These are phyloP conservation scores for Pseudocercospora vitis DNA, from an alignment of 2,329 filamentous ascomycete genomes.

Conservation along the genomic window DNA sequence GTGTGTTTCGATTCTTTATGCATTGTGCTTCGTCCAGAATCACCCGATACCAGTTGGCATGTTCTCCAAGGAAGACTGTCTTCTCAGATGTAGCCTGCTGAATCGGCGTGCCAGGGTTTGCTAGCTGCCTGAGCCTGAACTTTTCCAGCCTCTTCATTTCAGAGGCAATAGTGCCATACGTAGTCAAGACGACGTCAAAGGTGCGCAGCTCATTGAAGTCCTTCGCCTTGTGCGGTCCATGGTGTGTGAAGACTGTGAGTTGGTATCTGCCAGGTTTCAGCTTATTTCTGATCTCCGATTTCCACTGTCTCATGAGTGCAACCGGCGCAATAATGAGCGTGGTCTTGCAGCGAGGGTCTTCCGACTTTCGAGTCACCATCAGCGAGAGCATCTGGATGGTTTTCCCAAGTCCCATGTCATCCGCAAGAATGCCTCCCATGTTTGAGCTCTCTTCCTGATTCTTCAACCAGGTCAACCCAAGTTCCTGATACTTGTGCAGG, in stretches of 20 bases:
- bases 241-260: conserved; percentile 68
- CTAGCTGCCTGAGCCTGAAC: conserved; percentile 52
- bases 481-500: conserved; percentile 78
- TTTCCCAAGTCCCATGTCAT: conserved; percentile 83
- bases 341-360: conserved; percentile 62
- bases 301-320: conserved; percentile 80
- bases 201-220: conserved; percentile 61
- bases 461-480: conserved; percentile 75
- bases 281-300: conserved; percentile 72
- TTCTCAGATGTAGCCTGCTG: conserved; percentile 36
- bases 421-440: conserved; percentile 74
- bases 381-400: conserved; percentile 80
- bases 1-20: conserved; percentile 73
- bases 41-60: conserved; percentile 63
- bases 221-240: conserved; percentile 60
- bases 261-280: conserved; percentile 57
- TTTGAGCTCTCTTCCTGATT: conserved; percentile 69
- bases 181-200: conserved; percentile 76
- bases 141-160: conserved; percentile 64
- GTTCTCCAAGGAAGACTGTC: conserved; percentile 48
- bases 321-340: conserved; percentile 82
- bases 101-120: conserved; percentile 40
- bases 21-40: conserved; percentile 78
- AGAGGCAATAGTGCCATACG: conserved; percentile 68
- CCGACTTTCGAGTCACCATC: conserved; percentile 66